phyloP scores from a whole-genome alignment of 176 grass and related monocot species.

The Triticum aestivum region IWGSC_CS_RefSeq_v2.1 NC_057794.1:429339513-429340012 shows the following conservation, averaged over 20 bases:
- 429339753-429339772: slow-evolving; percentile 68
- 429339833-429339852: slow-evolving; percentile 88
- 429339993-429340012: slow-evolving; percentile 98
- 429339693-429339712: slow-evolving; percentile 29
- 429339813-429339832: slow-evolving; percentile 87
- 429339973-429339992: slow-evolving; percentile 85
- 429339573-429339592: slow-evolving; percentile 60
- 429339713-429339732: slow-evolving; percentile 61
- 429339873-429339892: slow-evolving; percentile 62
- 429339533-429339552: not conserved
- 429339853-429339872: slow-evolving; percentile 89
- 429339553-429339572: slow-evolving; percentile 55
- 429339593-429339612: slow-evolving; percentile 66
- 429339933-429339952: slow-evolving; percentile 91
- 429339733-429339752: slow-evolving; percentile 40
- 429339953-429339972: slow-evolving; percentile 83
- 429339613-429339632: slow-evolving; percentile 65
- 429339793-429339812: slow-evolving; percentile 77
- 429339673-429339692: slow-evolving; percentile 29
- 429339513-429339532: slow-evolving; percentile 38
- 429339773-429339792: slow-evolving; percentile 64
- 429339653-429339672: slow-evolving; percentile 44
- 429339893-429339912: slow-evolving; percentile 80
- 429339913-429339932: slow-evolving; percentile 85
- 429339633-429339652: slow-evolving; percentile 80